Evolutionary conservation across 331 rosid species (phyloP), one percentile per base, ranked within the genome.

Genomic region (Quercus tomentella): DNA sequence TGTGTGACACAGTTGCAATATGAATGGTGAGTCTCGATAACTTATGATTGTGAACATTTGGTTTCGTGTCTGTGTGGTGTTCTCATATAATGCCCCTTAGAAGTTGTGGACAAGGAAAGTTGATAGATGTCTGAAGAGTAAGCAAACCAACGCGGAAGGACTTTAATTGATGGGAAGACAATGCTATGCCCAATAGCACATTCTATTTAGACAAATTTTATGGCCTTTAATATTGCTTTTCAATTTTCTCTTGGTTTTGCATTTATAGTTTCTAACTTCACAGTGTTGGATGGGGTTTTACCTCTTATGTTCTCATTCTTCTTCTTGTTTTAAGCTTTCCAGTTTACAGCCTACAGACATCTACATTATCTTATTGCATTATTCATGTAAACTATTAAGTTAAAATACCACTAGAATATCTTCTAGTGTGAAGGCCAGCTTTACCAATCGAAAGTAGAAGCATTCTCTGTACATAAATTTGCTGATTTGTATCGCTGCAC

Each of bases 1-100:
- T 58, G 67, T 86, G 80, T 82, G 82, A 10, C 52, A 11, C 5
- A 56, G 65, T 18, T 20, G 17, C 25, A 2, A 49, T 37, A n/a
- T 33, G 75, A 67, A 30, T 67, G 45, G 12, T 73, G 77, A 68
- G 65, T 31, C 52, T 62, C 30, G 7, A 30, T 6, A 21, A 23
- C 26, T 54, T 31, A 56, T 31, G 22, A 58, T 8, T 45, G 58
- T 28, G 72, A 26, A 57, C 30, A 21, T 22, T 54, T n/a, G 12
- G 67, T 60, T 11, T 45, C 58, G 5, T 37, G 52, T 41, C 15
- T 17, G 4, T 75, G 35, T 58, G 20, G 7, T 35, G 22, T 63
- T 28, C 14, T 28, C 11, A 65, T 65, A 21, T 37, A 30, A 17
- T 65, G 12, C 15, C 43, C 70, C 14, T 65, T 65, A 6, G 6